phyloP scores from a whole-genome alignment of 2,329 filamentous ascomycete species.

The Pseudogymnoascus sp. region DNA sequence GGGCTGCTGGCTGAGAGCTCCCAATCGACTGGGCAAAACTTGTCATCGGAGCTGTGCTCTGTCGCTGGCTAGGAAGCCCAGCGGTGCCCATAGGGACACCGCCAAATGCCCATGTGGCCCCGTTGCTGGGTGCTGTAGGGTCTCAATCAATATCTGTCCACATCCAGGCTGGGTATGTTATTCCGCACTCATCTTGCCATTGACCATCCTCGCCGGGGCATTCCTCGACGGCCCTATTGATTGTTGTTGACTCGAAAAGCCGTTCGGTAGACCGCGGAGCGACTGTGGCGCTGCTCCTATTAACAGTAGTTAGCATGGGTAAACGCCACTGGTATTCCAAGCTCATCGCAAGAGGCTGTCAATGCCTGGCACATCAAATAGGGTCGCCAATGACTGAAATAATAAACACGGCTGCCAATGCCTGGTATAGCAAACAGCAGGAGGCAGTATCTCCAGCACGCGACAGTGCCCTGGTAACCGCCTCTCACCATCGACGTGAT shows the following conservation, averaged over 20 bases:
- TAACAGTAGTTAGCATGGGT: not conserved
- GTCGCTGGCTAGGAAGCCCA: constrained; percentile 43
- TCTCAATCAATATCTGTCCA: constrained; percentile 8
- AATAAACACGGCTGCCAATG: not conserved
- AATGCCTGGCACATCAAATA: not conserved
- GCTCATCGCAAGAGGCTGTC: not conserved
- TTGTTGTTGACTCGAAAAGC: constrained; percentile 52
- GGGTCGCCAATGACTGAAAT: not conserved
- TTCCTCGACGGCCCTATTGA: constrained; percentile 47
- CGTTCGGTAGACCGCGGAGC: constrained; percentile 52
- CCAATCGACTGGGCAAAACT: constrained; percentile 59
- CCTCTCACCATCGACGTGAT: not conserved
- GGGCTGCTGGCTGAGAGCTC: constrained; percentile 52
- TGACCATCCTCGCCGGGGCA: constrained; percentile 51
- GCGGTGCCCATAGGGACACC: constrained; percentile 52
- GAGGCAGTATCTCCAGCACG: not conserved
- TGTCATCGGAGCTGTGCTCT: constrained; percentile 48
- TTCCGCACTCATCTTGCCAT: constrained; percentile 54
- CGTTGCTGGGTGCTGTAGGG: constrained; percentile 27
- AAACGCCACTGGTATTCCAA: not conserved
- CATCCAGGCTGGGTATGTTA: constrained; percentile 8
- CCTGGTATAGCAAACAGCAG: not conserved
- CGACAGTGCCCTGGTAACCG: not conserved
- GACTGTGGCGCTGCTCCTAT: constrained; percentile 52
- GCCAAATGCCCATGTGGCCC: constrained; percentile 51